Conservation (phyloP, 192 early-diverging fungal genomes). For the Podochytrium sp. region DNA sequence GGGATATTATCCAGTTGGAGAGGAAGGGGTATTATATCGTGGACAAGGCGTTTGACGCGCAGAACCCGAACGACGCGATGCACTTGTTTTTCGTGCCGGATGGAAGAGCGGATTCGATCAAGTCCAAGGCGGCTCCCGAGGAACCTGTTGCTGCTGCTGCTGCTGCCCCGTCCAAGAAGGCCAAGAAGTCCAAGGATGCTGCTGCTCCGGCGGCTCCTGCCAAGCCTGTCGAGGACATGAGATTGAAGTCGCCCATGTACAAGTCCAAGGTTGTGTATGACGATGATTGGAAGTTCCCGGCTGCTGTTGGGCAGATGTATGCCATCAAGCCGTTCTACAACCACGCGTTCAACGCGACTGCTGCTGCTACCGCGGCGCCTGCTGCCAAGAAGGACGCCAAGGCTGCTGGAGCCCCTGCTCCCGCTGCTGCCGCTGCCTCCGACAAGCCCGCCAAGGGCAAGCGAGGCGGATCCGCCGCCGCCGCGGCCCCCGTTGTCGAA, state of each 20-base stretch:
- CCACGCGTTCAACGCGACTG: conserved; percentile 35
- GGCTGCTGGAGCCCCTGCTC: conserved; percentile 52
- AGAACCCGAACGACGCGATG: conserved; percentile 56
- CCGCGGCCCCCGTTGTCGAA: conserved; percentile 30
- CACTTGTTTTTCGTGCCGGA: conserved; percentile 91
- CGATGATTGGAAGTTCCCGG: conserved; percentile 37
- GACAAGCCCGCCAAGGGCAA: conserved; percentile 49
- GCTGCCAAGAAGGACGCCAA: conserved; percentile 19
- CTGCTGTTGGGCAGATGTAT: conserved; percentile 54
- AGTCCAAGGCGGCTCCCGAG: conserved; percentile 41
- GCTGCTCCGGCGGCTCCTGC: conserved; percentile 22
- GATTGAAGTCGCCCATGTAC: conserved; percentile 46
- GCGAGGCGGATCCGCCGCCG: conserved; percentile 24
- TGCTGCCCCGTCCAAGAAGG: conserved; percentile 24
- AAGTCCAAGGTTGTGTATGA: conserved; percentile 45
- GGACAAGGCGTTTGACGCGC: conserved; percentile 62
- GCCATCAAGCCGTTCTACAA: conserved; percentile 54
- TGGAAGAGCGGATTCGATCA: conserved; percentile 72
- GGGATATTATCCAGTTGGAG: conserved; percentile 95
- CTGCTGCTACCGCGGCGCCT: conserved; percentile 30
- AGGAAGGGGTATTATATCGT: conserved; percentile 94
- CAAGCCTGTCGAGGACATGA: conserved; percentile 31
- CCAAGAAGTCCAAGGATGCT: conserved; percentile 12
- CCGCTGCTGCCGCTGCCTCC: conserved; percentile 49
- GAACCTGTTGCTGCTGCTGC: conserved; percentile 10